Evolutionary conservation across 2,329 filamentous ascomycete genomes (phyloP).

Genomic region (Botrytis porri): DNA sequence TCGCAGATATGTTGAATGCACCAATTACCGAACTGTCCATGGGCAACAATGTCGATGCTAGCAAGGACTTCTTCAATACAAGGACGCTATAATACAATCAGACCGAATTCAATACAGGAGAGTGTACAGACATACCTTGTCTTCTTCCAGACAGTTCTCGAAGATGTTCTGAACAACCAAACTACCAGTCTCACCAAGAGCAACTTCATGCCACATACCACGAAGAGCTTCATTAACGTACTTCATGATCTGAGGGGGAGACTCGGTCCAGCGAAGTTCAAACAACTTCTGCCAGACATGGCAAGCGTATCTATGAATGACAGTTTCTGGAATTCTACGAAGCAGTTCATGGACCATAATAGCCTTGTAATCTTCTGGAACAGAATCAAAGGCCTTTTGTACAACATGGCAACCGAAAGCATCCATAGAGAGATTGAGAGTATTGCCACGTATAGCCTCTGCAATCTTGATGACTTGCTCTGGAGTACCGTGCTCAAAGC

Average conservation of each 20-base stretch:
- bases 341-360: conserved; percentile 98
- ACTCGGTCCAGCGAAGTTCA: conserved; percentile 91
- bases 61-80: conserved; percentile 95
- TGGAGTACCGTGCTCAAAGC: conserved; percentile 94
- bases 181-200: conserved; percentile 93
- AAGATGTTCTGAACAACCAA: conserved; percentile 99
- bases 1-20: conserved; percentile 99
- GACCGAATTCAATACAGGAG: conserved; percentile 8
- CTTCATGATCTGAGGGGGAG: conserved; percentile 96
- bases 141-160: conserved; percentile 96
- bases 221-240: conserved; percentile 93
- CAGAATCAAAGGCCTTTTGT: conserved; percentile 97
- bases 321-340: conserved; percentile 91
- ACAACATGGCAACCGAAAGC: conserved; percentile 97
- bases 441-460: conserved; percentile 89
- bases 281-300: conserved; percentile 99
- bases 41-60: conserved; percentile 93
- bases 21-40: conserved; percentile 99
- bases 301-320: conserved; percentile 97
- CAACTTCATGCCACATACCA: conserved; percentile 99
- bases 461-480: conserved; percentile 96
- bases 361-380: conserved; percentile 95
- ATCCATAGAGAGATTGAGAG: conserved; percentile 93
- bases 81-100: conserved; percentile 63
- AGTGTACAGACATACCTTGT: conserved; percentile 66